A percentile compares a stretch with the other conserved stretches of the same genome.
phyloP scores from a whole-genome alignment of 2,329 filamentous ascomycete genomes.

The Venturia pyrina region DNA sequence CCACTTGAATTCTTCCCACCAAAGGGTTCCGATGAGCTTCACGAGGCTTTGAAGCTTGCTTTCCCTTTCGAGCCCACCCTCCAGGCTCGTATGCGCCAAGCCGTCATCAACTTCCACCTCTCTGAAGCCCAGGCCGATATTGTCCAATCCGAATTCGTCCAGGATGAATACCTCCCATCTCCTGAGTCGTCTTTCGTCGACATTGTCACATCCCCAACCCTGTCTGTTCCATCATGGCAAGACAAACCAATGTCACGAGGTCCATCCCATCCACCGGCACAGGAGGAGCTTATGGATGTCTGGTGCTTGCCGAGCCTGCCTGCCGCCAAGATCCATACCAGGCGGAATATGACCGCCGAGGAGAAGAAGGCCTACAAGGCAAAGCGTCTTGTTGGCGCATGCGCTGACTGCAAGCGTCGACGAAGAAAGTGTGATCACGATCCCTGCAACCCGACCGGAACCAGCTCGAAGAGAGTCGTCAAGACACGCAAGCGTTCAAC shows the following conservation, averaged over 20 bases:
- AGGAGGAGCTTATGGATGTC: conserved; percentile 12
- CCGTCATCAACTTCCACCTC: conserved; percentile 28
- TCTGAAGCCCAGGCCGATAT: conserved; percentile 23
- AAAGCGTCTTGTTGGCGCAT: conserved; percentile 13
- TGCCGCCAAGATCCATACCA: conserved; percentile 10
- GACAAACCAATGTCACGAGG: neutral
- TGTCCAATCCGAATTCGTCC: neutral
- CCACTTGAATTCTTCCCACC: conserved; percentile 10
- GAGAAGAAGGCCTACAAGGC: conserved; percentile 14
- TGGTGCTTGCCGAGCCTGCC: conserved; percentile 13
- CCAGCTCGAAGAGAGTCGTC: neutral
- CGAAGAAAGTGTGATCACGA: conserved; percentile 12
- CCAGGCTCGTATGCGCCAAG: conserved; percentile 29
- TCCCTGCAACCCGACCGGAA: neutral
- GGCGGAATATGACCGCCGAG: conserved; percentile 13
- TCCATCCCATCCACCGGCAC: neutral
- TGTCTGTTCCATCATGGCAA: neutral
- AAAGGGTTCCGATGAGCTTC: conserved; percentile 26
- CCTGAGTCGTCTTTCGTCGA: conserved; percentile 12
- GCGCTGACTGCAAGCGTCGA: conserved; percentile 13
- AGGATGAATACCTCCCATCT: conserved; percentile 12
- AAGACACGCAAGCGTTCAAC: neutral
- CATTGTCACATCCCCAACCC: neutral
- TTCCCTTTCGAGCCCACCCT: conserved; percentile 26
- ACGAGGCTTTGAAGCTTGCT: conserved; percentile 25